Base-by-base conservation (phyloP, 371 early-diverging fungal genomes). In the Mucor sp. region DNA sequence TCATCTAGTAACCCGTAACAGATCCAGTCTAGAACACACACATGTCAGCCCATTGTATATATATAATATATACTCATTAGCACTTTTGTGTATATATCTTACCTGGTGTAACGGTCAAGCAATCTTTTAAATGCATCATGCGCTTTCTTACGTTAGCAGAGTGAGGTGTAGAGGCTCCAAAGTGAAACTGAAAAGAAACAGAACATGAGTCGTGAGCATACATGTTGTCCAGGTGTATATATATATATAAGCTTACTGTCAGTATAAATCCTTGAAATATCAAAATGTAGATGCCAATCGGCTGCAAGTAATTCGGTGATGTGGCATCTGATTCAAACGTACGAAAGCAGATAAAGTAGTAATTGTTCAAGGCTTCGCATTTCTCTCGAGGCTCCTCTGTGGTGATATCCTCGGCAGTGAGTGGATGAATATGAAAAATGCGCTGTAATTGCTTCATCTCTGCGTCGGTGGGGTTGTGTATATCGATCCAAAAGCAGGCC, bases 371-470 rank as follows among this genome's bases (percentile, higher is more conserved):
- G 9, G 91, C 84, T 69, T 97, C 97, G 70, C 93, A 94, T 72
- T 97, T 97, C 71, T 96, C 97, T 7, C 97, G 86, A 17, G 84
- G 87, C 55, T 97, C 97, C 66, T 94, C 90, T 25, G 91, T 92
- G 64, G 88, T 85, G 61, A 96, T 93, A 67, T 96, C 97, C 79
- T 97, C 96, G n/a, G 85, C 86, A 0, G 96, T 96, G 50, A 97
- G 73, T 14, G 97, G 95, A 71, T 97, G 97, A 19, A 97, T 89
- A 59, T 83, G 74, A 53, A 92, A 91, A 15, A 88, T 58, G 30
- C 23, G 3, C 44, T 33, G 55, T 7, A 65, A 39, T 12, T 56
- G 37, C 33, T 84, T 82, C 90, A 95, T 91, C 65, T 95, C 95
- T 30, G 80, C 69, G 43, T 84, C 78, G 2, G 91, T 89, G 2